A percentile compares a stretch with the other conserved stretches of the same genome.
Conservation (phyloP, 108 stramenopile species). For the Skeletonema menzelii region DNA sequence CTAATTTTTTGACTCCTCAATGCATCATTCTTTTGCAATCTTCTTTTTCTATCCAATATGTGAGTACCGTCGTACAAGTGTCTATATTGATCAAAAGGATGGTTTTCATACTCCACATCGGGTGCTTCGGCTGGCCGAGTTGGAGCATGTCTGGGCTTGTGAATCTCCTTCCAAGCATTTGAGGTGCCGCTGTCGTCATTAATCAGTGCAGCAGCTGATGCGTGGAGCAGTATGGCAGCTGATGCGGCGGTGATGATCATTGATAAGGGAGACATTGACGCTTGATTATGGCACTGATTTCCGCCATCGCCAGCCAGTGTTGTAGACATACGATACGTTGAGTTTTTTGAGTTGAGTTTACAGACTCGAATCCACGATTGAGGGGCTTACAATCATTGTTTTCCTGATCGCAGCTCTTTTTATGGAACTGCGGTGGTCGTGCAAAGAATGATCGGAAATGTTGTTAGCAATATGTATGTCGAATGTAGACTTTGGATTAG, state of each 20-base stretch:
- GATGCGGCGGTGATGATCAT: not conserved
- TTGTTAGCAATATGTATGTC: too few species aligned
- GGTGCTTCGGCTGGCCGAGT: slow-evolving; percentile 27
- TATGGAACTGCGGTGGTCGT: too few species aligned
- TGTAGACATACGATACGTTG: too few species aligned
- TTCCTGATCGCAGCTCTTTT: too few species aligned
- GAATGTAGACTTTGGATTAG: too few species aligned
- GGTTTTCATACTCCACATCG: slow-evolving; percentile 38
- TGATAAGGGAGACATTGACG: too few species aligned
- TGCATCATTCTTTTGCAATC: not conserved
- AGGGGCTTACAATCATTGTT: too few species aligned
- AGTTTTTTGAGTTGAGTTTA: too few species aligned
- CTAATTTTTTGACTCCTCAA: not conserved
- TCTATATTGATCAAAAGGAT: slow-evolving; percentile 37
- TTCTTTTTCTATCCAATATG: not conserved
- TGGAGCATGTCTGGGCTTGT: slow-evolving; percentile 13
- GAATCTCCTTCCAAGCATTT: not conserved
- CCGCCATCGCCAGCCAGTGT: too few species aligned
- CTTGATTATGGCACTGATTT: too few species aligned
- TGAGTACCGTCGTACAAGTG: slow-evolving; percentile 5
- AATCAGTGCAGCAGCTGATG: not conserved
- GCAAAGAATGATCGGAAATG: too few species aligned
- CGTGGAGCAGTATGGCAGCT: not conserved
- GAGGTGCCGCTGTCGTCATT: not conserved
- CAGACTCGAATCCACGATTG: too few species aligned